Conservation (phyloP, 2,329 filamentous ascomycete species). For the Verticillium longisporum region DNA sequence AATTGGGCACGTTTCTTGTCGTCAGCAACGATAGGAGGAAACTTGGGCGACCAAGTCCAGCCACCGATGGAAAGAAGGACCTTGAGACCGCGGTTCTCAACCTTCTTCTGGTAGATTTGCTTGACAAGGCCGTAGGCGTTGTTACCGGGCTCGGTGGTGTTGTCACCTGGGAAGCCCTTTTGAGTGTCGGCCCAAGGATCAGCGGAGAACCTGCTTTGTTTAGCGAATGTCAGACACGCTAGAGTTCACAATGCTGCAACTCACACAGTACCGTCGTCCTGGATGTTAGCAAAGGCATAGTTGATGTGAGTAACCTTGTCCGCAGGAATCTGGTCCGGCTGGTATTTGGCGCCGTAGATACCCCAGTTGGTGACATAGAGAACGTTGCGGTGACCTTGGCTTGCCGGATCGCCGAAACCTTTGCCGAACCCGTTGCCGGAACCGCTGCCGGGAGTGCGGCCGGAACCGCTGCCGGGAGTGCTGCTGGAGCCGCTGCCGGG, state of each 20-base stretch:
- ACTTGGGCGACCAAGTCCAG: constrained; percentile 76
- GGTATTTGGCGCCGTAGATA: constrained; percentile 5
- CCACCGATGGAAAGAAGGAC: constrained; percentile 75
- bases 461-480: too few relatives aligned
- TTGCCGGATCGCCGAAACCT: too few relatives aligned
- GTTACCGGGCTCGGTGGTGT: constrained; percentile 31
- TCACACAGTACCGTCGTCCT: constrained; percentile 7
- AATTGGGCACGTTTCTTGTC: constrained; percentile 56
- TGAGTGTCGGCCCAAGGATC: constrained; percentile 24
- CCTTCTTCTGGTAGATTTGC: constrained; percentile 72
- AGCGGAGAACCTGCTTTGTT: constrained; percentile 15
- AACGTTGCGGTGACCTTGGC: neutral
- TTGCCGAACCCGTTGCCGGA: too few relatives aligned
- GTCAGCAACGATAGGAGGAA: constrained; percentile 59
- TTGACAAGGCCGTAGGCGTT: constrained; percentile 80
- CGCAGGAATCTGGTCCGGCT: constrained; percentile 2
- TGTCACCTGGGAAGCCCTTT: constrained; percentile 4
- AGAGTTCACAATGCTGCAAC: neutral
- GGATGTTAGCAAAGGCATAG: constrained; percentile 7
- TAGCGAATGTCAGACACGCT: too few relatives aligned
- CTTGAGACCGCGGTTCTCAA: constrained; percentile 70
- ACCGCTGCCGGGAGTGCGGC: too few relatives aligned
- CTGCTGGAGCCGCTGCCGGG: too few relatives aligned
- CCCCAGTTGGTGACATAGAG: constrained; percentile 8
- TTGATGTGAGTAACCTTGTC: constrained; percentile 4